Percentiles rank a stretch among this genome's conserved stretches.
Evolutionary conservation across 306 rosid species (phyloP).

Genomic region (Rubus parviflorus): DNA sequence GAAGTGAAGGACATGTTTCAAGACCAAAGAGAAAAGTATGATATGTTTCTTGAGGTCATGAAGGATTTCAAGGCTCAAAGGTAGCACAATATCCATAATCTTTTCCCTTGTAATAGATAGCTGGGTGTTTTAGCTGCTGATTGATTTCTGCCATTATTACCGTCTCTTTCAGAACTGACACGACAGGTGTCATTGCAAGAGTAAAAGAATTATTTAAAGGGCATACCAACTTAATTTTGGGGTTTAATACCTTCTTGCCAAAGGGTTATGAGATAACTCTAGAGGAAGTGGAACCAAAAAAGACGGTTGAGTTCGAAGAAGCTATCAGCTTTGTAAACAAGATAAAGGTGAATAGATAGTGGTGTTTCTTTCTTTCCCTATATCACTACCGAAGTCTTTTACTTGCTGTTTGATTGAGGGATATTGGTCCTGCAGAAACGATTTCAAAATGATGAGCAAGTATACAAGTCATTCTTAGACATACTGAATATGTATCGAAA

Average conservation of each 20-base stretch:
- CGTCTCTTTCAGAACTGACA: constrained; percentile 71
- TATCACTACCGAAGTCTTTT: constrained; percentile 15
- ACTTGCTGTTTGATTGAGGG: constrained; percentile 15
- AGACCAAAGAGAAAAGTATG: constrained; percentile 79
- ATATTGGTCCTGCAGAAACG: constrained; percentile 62
- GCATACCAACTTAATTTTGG: constrained; percentile 84
- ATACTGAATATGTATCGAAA: constrained; percentile 95
- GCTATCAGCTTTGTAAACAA: constrained; percentile 96
- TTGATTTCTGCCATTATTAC: constrained; percentile 15
- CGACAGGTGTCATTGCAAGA: constrained; percentile 87
- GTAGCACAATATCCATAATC: constrained; percentile 34
- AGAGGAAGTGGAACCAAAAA: constrained; percentile 79
- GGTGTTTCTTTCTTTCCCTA: constrained; percentile 11
- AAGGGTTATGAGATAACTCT: constrained; percentile 94
- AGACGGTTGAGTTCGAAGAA: constrained; percentile 92
- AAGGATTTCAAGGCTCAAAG: constrained; percentile 97
- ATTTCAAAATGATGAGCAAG: constrained; percentile 78
- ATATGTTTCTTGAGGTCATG: constrained; percentile 89
- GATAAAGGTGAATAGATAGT: constrained; percentile 67
- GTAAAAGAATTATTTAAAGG: constrained; percentile 97
- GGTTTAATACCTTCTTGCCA: constrained; percentile 95
- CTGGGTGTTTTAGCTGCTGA: constrained; percentile 20
- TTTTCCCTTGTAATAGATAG: constrained; percentile 13
- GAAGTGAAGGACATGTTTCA: constrained; percentile 85
- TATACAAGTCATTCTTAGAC: constrained; percentile 92